Evolutionary conservation across 2,329 filamentous ascomycete genomes (phyloP), one percentile per base, ranked within the genome.

Genomic region (Penicillium concentricum): DNA sequence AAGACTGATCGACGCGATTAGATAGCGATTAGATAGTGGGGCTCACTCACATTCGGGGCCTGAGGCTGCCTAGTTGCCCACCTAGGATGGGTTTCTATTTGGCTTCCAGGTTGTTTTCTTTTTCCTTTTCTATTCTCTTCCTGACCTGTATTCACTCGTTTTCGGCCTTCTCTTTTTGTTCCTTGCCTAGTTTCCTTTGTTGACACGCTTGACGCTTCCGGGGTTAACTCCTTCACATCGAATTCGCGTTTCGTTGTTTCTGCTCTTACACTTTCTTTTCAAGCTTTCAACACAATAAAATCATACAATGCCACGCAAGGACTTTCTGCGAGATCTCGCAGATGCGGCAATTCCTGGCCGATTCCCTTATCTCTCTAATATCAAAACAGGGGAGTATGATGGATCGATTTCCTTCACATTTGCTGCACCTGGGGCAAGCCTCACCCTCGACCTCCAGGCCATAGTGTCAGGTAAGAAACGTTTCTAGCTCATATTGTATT

Each of bases 361-460:
- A 3, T 76, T 84, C 45, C 61, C 75, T 1, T 74, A 80, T 47
- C 77, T 94, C 46, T 74, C 74, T 46, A 69, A 79, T 34, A 75
- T 96, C 24, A 74, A 76, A 34, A 76, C 78, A 35, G 88, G 88
- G 16, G 84, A 87, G 5, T 87, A 89, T 32, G 88, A 93, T 71
- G 90, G 89, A 49, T 85, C 89, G 55, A 79, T 95, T 55, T 81
- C 81, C 15, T 88, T 93, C 69, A 78, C 73, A 5, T 89, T 81
- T 41, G 73, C 74, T 34, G 54, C 67, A 22, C 65, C 69, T 6
- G 20, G 9, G 18, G 16, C 46, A 15, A 37, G 43, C 12, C 51
- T 58, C 5, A 44, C 54, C 3, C 65, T 79, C 37, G 68, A 75
- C 26, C 65, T 80, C 35, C 69, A 76, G 35, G 71, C 69, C 13